Percentiles rank a stretch among this genome's conserved stretches.
These are phyloP conservation scores for Fusarium nurragi DNA, from an alignment of 2,329 filamentous ascomycete genomes.

Conservation along the genomic window DNA sequence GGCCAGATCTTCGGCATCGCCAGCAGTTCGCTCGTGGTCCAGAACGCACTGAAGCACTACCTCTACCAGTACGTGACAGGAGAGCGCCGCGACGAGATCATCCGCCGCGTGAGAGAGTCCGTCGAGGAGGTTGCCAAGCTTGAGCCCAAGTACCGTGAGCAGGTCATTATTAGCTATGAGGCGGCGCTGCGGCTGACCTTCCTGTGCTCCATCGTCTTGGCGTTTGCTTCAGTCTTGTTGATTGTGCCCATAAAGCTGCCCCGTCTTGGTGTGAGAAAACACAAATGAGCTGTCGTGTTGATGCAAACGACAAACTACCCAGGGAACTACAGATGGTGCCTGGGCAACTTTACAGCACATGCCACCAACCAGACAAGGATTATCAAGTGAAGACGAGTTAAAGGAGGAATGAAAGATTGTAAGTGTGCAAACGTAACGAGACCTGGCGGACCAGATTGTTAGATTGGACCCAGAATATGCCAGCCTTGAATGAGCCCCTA, in stretches of 20 bases:
- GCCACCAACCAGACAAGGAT: background rate
- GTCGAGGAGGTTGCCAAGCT: constrained; percentile 63
- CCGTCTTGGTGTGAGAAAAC: constrained; percentile 57
- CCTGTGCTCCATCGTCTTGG: constrained; percentile 55
- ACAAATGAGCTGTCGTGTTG: background rate
- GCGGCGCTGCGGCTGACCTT: constrained; percentile 61
- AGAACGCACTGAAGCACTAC: constrained; percentile 72
- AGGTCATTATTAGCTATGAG: constrained; percentile 66
- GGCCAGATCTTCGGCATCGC: constrained; percentile 80
- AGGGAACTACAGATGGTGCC: background rate
- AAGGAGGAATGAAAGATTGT: constrained; percentile 2
- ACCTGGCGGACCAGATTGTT: constrained; percentile 29
- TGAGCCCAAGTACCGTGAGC: constrained; percentile 57
- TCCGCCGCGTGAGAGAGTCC: constrained; percentile 61
- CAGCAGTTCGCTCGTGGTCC: constrained; percentile 74
- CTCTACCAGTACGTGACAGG: constrained; percentile 68
- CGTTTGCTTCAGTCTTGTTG: constrained; percentile 58
- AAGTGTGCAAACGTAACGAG: constrained; percentile 13
- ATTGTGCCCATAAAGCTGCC: constrained; percentile 65
- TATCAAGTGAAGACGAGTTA: background rate
- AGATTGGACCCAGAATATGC: constrained; percentile 27
- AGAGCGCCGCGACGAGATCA: constrained; percentile 64
- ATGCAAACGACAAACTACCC: background rate
- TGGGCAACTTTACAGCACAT: background rate
- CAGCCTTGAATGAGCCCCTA: constrained; percentile 29